A percentile compares a stretch with the other conserved stretches of the same genome.
phyloP scores from a whole-genome alignment of 176 grass and related monocot genomes.

The Paspalum notatum region DNA sequence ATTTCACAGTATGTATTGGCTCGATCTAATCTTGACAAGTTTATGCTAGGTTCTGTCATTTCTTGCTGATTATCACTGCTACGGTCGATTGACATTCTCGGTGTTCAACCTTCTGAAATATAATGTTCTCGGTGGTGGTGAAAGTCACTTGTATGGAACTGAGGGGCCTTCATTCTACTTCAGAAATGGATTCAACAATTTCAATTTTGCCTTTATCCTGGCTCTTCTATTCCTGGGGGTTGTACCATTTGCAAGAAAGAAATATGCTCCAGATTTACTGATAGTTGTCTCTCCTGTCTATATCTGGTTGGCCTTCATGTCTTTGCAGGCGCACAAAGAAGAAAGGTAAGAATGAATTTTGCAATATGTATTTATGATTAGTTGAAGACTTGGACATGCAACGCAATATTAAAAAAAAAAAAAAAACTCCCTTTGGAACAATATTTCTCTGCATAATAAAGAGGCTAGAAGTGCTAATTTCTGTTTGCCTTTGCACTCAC shows the following conservation, averaged over 20 bases:
- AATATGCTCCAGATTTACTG: conserved; percentile 73
- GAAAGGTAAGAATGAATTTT: conserved; percentile 65
- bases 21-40: conserved; percentile 30
- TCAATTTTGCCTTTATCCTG: conserved; percentile 90
- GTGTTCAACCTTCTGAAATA: conserved; percentile 94
- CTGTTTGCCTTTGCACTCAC: background rate
- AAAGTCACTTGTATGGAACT: conserved; percentile 90
- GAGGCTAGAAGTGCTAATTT: conserved; percentile 18
- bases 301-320: conserved; percentile 96
- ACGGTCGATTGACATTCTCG: conserved; percentile 77
- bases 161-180: conserved; percentile 78
- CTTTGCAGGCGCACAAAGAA: conserved; percentile 94
- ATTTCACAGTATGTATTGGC: background rate
- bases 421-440: background rate
- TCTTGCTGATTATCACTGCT: conserved; percentile 71
- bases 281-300: conserved; percentile 86
- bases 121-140: conserved; percentile 89
- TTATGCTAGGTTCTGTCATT: conserved; percentile 72
- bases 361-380: conserved; percentile 1
- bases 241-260: conserved; percentile 69
- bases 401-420: conserved; percentile 18
- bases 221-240: conserved; percentile 71
- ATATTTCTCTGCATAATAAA: conserved; percentile 28
- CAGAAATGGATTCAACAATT: conserved; percentile 92
- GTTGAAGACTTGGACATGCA: background rate